Evolutionary conservation across 176 grass and related monocot genomes (phyloP).

Genomic region (Secale cereale): DNA sequence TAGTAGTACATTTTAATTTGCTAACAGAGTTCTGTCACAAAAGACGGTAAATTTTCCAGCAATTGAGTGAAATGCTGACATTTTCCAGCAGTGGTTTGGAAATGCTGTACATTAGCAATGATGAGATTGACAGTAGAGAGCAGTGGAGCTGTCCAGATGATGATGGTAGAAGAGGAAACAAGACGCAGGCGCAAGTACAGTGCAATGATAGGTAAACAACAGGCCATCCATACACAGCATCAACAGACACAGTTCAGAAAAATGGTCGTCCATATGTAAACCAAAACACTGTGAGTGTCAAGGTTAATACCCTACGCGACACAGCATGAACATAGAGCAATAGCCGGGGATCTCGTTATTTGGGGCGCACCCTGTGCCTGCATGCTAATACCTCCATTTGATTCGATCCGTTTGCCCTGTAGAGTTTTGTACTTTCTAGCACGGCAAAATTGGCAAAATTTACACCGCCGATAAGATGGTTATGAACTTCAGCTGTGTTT

Average conservation of each 20-base stretch:
- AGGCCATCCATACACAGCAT: neutral
- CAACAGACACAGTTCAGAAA: conserved; percentile 18
- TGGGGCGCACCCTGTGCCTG: neutral
- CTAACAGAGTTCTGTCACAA: too few species aligned
- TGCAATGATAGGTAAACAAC: conserved; percentile 2
- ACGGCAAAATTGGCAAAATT: neutral
- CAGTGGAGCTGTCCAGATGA: neutral
- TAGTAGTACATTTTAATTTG: too few species aligned
- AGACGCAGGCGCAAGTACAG: conserved; percentile 6
- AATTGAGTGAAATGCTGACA: neutral
- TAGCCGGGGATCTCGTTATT: neutral
- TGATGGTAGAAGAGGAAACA: conserved; percentile 1
- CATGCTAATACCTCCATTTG: neutral
- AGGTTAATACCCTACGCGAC: neutral
- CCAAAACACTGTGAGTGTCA: neutral
- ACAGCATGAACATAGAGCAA: neutral
- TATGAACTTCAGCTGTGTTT: neutral
- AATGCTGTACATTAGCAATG: neutral
- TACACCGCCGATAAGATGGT: neutral
- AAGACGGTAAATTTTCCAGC: too few species aligned
- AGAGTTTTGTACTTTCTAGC: neutral
- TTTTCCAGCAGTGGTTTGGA: neutral
- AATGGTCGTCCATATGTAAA: conserved; percentile 19
- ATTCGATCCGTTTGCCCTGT: neutral
- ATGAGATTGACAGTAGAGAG: neutral